phyloP scores from a whole-genome alignment of 371 early-diverging fungal species.

The Mortierella sp. region DNA sequence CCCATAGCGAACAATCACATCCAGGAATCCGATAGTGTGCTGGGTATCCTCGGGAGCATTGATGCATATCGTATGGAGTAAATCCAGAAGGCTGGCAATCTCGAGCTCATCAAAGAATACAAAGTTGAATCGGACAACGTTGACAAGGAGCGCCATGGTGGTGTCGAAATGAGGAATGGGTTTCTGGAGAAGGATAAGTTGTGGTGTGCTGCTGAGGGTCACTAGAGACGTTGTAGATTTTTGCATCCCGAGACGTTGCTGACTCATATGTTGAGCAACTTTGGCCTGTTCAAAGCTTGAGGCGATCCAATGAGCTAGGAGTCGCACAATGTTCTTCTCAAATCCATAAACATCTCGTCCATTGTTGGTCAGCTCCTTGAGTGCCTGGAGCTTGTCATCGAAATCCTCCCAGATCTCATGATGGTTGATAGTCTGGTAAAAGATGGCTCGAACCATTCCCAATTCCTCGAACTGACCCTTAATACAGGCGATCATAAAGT shows the following conservation, averaged over 20 bases:
- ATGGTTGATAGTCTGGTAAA: slow-evolving; percentile 65
- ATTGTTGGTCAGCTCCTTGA: slow-evolving; percentile 70
- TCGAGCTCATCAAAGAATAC: slow-evolving; percentile 71
- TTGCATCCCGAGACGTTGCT: slow-evolving; percentile 49
- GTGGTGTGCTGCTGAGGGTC: slow-evolving; percentile 43
- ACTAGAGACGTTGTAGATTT: slow-evolving; percentile 45
- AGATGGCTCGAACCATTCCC: slow-evolving; percentile 71
- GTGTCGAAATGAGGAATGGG: slow-evolving; percentile 59
- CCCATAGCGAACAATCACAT: slow-evolving; percentile 77
- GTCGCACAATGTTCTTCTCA: slow-evolving; percentile 72
- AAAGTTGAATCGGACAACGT: slow-evolving; percentile 76
- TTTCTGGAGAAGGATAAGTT: slow-evolving; percentile 40
- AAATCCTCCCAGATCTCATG: slow-evolving; percentile 70
- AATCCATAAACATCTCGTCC: slow-evolving; percentile 79
- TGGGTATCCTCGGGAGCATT: slow-evolving; percentile 61
- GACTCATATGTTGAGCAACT: slow-evolving; percentile 34
- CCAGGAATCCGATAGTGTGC: slow-evolving; percentile 70
- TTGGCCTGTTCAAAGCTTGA: slow-evolving; percentile 56
- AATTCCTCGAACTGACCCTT: slow-evolving; percentile 72
- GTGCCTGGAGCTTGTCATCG: slow-evolving; percentile 63
- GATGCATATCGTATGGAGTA: slow-evolving; percentile 62
- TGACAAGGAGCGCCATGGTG: slow-evolving; percentile 66
- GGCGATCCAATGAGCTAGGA: slow-evolving; percentile 68
- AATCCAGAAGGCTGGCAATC: slow-evolving; percentile 65
- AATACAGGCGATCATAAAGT: slow-evolving; percentile 73